A percentile compares a stretch with the other conserved stretches of the same genome.
These are phyloP conservation scores for Stachybotrys chartarum DNA, from an alignment of 2,329 filamentous ascomycete species.

Conservation along the genomic window DNA sequence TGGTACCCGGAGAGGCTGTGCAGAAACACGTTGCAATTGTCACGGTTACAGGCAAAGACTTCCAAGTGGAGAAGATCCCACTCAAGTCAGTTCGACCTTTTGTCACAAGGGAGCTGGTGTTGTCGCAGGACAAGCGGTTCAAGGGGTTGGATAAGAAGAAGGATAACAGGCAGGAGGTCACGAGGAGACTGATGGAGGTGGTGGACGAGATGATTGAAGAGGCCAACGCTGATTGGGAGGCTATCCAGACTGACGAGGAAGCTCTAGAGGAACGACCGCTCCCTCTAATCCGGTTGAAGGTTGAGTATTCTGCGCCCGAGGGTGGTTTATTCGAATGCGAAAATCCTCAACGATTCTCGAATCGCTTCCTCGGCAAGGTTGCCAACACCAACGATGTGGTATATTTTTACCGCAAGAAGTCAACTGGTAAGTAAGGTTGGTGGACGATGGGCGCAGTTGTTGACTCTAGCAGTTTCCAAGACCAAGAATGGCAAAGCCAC, in stretches of 20 bases:
- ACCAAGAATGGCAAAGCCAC: slow-evolving; percentile 45
- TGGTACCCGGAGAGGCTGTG: slow-evolving; percentile 83
- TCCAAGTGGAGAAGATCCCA: slow-evolving; percentile 71
- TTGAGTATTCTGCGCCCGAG: slow-evolving; percentile 81
- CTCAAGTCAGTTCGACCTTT: slow-evolving; percentile 89
- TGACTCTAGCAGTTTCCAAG: slow-evolving; percentile 16
- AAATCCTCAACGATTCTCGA: slow-evolving; percentile 93
- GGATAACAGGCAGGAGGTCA: slow-evolving; percentile 77
- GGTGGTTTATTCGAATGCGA: slow-evolving; percentile 84
- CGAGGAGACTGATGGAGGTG: slow-evolving; percentile 64
- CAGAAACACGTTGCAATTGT: slow-evolving; percentile 86
- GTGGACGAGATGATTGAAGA: slow-evolving; percentile 84
- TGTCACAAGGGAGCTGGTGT: slow-evolving; percentile 72
- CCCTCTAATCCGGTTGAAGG: slow-evolving; percentile 80
- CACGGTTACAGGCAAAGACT: slow-evolving; percentile 75
- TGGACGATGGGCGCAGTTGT: background rate
- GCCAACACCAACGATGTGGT: slow-evolving; percentile 93
- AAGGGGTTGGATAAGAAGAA: slow-evolving; percentile 71
- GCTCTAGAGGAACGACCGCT: slow-evolving; percentile 58
- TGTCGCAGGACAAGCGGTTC: slow-evolving; percentile 70
- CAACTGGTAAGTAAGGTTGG: background rate
- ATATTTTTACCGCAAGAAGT: slow-evolving; percentile 72
- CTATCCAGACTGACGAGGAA: slow-evolving; percentile 61
- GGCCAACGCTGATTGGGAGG: slow-evolving; percentile 73
- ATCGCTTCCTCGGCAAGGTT: slow-evolving; percentile 81